A percentile compares a stretch with the other conserved stretches of the same genome.
phyloP scores from a whole-genome alignment of 23 red algal genomes.

The Cyanidiococcus yangmingshanensis region DNA sequence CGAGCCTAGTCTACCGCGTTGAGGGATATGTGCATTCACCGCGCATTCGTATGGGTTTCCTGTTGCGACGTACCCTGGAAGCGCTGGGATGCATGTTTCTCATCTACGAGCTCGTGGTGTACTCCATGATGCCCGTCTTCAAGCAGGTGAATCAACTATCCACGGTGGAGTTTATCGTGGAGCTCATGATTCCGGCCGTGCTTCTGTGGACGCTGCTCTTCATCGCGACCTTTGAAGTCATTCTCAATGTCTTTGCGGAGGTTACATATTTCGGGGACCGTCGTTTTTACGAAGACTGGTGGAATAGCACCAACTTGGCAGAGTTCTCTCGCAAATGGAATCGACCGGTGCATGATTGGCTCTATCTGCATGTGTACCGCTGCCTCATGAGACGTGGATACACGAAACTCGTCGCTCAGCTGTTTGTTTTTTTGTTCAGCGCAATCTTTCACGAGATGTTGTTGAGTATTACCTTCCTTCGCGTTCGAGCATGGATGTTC shows the following conservation, averaged over 20 bases:
- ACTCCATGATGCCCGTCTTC: conserved; percentile 29
- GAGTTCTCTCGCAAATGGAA: conserved; percentile 35
- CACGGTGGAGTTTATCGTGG: conserved; percentile 10
- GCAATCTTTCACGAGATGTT: conserved; percentile 35
- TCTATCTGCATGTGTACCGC: conserved; percentile 27
- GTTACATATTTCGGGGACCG: conserved; percentile 25
- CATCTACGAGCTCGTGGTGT: conserved; percentile 27
- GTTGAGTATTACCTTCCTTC: conserved; percentile 23
- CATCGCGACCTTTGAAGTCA: conserved; percentile 25
- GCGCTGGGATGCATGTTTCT: conserved; percentile 24
- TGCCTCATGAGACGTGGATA: neutral
- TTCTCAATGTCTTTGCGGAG: conserved; percentile 32
- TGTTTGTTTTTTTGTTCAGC: conserved; percentile 21
- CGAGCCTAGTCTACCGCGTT: conserved; percentile 22
- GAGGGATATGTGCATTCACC: conserved; percentile 21
- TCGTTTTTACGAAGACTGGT: conserved; percentile 35
- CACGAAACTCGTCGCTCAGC: neutral
- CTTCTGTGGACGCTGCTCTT: conserved; percentile 23
- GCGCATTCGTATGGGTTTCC: conserved; percentile 10
- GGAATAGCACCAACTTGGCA: conserved; percentile 22
- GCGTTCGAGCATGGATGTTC: conserved; percentile 20
- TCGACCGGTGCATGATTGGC: conserved; percentile 31
- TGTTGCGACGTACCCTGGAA: conserved; percentile 11
- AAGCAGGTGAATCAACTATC: conserved; percentile 9
- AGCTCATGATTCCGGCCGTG: conserved; percentile 23